These are phyloP conservation scores for Colletotrichum caudatum DNA, from an alignment of 2,329 filamentous ascomycete species.

Conservation along the genomic window DNA sequence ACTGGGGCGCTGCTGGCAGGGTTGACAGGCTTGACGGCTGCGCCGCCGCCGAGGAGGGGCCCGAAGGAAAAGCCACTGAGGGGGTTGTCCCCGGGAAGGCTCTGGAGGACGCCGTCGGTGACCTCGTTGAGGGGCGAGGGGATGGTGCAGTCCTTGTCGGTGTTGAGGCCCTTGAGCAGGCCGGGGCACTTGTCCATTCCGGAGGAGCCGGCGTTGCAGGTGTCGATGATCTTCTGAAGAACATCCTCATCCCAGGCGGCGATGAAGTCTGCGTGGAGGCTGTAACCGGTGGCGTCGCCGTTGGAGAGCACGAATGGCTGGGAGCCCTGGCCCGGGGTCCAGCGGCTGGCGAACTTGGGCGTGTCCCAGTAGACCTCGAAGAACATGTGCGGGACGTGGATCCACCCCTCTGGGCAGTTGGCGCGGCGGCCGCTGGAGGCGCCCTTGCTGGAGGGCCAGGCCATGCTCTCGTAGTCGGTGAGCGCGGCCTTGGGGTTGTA, in stretches of 20 bases:
- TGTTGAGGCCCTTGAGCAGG: constrained; percentile 66
- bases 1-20: constrained; percentile 1
- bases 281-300: constrained; percentile 78
- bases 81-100: constrained; percentile 68
- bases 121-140: constrained; percentile 60
- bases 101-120: constrained; percentile 57
- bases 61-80: constrained; percentile 63
- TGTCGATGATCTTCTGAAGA: constrained; percentile 75
- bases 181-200: constrained; percentile 74
- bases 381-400: constrained; percentile 69
- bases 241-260: constrained; percentile 76
- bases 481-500: constrained; percentile 75
- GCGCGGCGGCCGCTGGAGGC: constrained; percentile 60
- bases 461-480: constrained; percentile 73
- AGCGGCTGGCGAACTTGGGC: constrained; percentile 62
- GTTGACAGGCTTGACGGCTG: constrained; percentile 26
- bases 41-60: constrained; percentile 14
- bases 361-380: constrained; percentile 73
- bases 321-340: constrained; percentile 64
- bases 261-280: constrained; percentile 78
- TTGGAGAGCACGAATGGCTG: constrained; percentile 77
- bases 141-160: constrained; percentile 63
- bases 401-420: constrained; percentile 67
- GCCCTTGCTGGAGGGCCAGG: constrained; percentile 64
- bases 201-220: constrained; percentile 69